Evolutionary conservation across 148 eudicot genomes (phyloP).

Genomic region (Limonium bicolor): DNA sequence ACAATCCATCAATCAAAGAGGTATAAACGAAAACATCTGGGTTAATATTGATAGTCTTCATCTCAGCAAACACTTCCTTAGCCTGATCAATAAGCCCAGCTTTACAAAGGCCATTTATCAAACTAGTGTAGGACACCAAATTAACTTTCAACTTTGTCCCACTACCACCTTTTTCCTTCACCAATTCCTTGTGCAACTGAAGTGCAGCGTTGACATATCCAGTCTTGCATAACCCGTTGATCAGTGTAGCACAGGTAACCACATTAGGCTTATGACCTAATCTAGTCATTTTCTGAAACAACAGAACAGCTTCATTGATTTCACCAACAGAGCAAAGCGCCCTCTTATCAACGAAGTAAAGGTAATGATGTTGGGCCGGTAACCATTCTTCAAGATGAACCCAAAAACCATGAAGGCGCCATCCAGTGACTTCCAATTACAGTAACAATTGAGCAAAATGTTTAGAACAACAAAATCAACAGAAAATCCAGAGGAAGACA

Average conservation of each 20-base stretch:
- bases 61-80: background rate
- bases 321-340: slow-evolving; percentile 9
- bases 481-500: background rate
- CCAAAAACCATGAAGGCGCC: slow-evolving; percentile 13
- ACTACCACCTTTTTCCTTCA: background rate
- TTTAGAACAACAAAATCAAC: slow-evolving; percentile 8
- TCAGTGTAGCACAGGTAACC: slow-evolving; percentile 9
- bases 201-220: slow-evolving; percentile 10
- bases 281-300: slow-evolving; percentile 6
- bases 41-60: too few species aligned
- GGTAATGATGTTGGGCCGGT: slow-evolving; percentile 4
- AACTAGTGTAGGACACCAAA: slow-evolving; percentile 2
- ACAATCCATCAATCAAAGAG: background rate
- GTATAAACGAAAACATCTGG: background rate
- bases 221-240: slow-evolving; percentile 9
- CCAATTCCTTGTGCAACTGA: slow-evolving; percentile 9
- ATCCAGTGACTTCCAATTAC: slow-evolving; percentile 8
- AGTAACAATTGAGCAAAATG: slow-evolving; percentile 13
- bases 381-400: slow-evolving; percentile 11
- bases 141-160: slow-evolving; percentile 1
- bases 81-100: background rate
- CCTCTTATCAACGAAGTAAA: slow-evolving; percentile 13
- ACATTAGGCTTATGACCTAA: slow-evolving; percentile 12
- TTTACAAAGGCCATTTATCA: background rate
- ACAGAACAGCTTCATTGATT: slow-evolving; percentile 6